Conservation (phyloP, 768 basidiomycete species). For the Tricholoma flavovirens region DNA sequence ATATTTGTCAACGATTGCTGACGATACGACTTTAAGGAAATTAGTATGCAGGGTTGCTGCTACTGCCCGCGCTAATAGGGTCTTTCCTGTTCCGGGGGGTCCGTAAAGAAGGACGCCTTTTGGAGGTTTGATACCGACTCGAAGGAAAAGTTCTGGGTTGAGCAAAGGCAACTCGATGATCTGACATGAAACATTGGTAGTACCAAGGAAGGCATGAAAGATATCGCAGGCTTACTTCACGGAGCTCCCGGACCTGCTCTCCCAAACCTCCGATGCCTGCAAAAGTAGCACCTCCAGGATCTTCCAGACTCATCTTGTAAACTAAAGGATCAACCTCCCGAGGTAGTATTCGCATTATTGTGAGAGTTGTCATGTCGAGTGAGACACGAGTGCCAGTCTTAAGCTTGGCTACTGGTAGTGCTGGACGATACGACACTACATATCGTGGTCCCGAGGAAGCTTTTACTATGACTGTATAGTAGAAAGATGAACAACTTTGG, state of each 20-base stretch:
- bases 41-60: conserved; percentile 95
- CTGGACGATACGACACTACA: conserved; percentile 93
- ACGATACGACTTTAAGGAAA: conserved; percentile 97
- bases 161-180: conserved; percentile 94
- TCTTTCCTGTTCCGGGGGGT: conserved; percentile 96
- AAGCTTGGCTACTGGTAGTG: conserved; percentile 86
- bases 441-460: conserved; percentile 98
- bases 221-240: conserved; percentile 58
- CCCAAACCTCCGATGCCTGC: conserved; percentile 95
- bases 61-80: conserved; percentile 88
- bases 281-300: conserved; percentile 92
- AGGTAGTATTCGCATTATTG: conserved; percentile 97
- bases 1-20: conserved; percentile 97
- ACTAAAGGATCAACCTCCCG: conserved; percentile 97
- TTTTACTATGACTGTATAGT: conserved; percentile 84
- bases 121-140: conserved; percentile 96
- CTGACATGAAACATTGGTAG: conserved; percentile 29
- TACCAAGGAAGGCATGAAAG: not conserved
- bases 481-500: conserved; percentile 1
- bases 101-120: conserved; percentile 96
- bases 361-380: conserved; percentile 98
- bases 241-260: conserved; percentile 94
- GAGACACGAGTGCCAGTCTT: conserved; percentile 94
- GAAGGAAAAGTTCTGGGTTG: conserved; percentile 88
- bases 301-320: conserved; percentile 99